phyloP scores from a whole-genome alignment of 2,329 filamentous ascomycete species.

The Talaromyces amestolkiae region DNA sequence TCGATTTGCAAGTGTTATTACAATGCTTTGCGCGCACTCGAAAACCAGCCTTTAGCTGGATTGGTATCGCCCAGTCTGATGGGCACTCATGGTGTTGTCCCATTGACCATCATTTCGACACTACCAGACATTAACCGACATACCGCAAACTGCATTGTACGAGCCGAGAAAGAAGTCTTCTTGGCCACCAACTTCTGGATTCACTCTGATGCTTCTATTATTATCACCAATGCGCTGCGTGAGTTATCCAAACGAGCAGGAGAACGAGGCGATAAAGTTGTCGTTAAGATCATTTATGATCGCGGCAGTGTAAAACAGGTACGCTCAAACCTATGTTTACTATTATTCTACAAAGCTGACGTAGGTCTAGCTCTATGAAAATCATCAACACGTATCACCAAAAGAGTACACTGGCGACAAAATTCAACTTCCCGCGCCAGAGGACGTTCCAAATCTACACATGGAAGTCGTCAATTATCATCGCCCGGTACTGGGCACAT shows the following conservation, averaged over 20 bases:
- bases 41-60: constrained; percentile 43
- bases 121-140: constrained; percentile 71
- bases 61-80: constrained; percentile 59
- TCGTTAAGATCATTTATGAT: constrained; percentile 75
- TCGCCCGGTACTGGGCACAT: constrained; percentile 66
- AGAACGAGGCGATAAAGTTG: constrained; percentile 54
- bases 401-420: constrained; percentile 58
- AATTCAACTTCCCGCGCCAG: constrained; percentile 59
- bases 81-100: constrained; percentile 62
- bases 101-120: constrained; percentile 66
- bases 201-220: constrained; percentile 63
- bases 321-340: not conserved
- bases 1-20: constrained; percentile 56
- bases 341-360: not conserved
- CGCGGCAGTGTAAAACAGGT: constrained; percentile 63
- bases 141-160: constrained; percentile 72
- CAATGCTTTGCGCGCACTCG: constrained; percentile 54
- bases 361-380: constrained; percentile 51
- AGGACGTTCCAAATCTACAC: constrained; percentile 69
- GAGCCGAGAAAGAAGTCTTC: constrained; percentile 70
- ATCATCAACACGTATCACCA: constrained; percentile 60
- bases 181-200: constrained; percentile 76
- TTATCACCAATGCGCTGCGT: constrained; percentile 65
- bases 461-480: constrained; percentile 73
- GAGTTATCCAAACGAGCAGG: constrained; percentile 68